phyloP scores from a whole-genome alignment of 768 basidiomycete genomes.

The Asterophora parasitica region DNA sequence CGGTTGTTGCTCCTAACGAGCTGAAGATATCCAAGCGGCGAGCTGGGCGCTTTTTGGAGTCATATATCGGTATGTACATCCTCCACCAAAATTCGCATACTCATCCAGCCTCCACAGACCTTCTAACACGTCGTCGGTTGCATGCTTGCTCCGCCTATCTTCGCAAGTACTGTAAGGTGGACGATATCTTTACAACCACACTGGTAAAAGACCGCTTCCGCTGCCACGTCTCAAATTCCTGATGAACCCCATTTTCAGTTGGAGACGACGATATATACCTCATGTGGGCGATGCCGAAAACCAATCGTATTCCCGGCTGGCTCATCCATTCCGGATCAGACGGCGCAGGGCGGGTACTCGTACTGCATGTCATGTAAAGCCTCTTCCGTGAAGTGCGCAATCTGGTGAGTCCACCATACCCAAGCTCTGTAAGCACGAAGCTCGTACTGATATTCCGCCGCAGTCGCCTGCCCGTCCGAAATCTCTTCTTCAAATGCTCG shows the following conservation, averaged over 20 bases:
- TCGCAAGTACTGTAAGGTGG: constrained; percentile 54
- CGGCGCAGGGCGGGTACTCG: constrained; percentile 41
- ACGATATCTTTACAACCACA: constrained; percentile 49
- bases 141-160: constrained; percentile 70
- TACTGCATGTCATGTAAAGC: constrained; percentile 55
- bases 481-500: constrained; percentile 68
- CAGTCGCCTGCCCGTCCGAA: constrained; percentile 74
- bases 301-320: constrained; percentile 44
- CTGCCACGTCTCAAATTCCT: not conserved
- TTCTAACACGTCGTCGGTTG: constrained; percentile 56
- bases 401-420: constrained; percentile 67
- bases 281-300: constrained; percentile 68
- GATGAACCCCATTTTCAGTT: constrained; percentile 35
- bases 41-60: constrained; percentile 52
- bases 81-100: not conserved
- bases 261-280: constrained; percentile 66
- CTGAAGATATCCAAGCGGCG: constrained; percentile 43
- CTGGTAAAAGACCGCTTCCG: constrained; percentile 35
- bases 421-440: not conserved
- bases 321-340: constrained; percentile 19
- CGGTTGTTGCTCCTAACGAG: constrained; percentile 56
- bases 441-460: not conserved
- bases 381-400: constrained; percentile 51
- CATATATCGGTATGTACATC: constrained; percentile 60
- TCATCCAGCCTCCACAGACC: constrained; percentile 37